phyloP scores from a whole-genome alignment of 1,139 yeast species.

The Pichia sp. region DNA sequence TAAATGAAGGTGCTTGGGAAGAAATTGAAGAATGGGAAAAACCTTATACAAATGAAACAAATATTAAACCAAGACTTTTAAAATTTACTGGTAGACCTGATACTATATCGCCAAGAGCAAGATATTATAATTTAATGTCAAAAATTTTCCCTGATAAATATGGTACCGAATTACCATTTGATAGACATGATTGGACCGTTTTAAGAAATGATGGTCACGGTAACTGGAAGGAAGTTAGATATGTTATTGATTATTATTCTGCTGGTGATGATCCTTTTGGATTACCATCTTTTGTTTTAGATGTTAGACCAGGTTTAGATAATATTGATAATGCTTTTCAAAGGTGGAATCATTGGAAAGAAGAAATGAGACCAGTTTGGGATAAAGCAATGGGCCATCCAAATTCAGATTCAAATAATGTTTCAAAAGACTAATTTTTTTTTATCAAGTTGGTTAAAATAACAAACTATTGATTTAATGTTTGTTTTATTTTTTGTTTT shows the following conservation, averaged over 20 bases:
- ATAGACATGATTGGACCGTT: conserved; percentile 98
- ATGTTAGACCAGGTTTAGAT: conserved; percentile 94
- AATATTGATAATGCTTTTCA: conserved; percentile 55
- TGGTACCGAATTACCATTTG: conserved; percentile 84
- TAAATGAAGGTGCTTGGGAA: conserved; percentile 97
- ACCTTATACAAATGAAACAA: conserved; percentile 43
- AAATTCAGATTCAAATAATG: neutral
- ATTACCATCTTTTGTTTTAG: conserved; percentile 84
- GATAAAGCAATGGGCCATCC: conserved; percentile 30
- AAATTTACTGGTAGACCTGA: conserved; percentile 91
- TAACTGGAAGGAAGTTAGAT: conserved; percentile 63
- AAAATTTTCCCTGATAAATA: conserved; percentile 66
- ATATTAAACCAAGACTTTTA: conserved; percentile 65
- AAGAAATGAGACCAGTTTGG: conserved; percentile 28
- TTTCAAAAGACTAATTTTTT: too few species aligned
- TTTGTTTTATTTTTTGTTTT: neutral
- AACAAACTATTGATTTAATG: neutral
- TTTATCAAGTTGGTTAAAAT: too few species aligned
- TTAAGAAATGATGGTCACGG: conserved; percentile 49
- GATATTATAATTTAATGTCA: conserved; percentile 59
- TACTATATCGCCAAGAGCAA: conserved; percentile 85
- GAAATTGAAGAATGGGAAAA: conserved; percentile 91
- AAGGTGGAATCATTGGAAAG: conserved; percentile 36
- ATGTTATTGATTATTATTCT: conserved; percentile 85
- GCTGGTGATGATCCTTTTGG: conserved; percentile 93